Base-by-base conservation (phyloP, 1,284 basidiomycete species). In the Polyporus tsugae region DNA sequence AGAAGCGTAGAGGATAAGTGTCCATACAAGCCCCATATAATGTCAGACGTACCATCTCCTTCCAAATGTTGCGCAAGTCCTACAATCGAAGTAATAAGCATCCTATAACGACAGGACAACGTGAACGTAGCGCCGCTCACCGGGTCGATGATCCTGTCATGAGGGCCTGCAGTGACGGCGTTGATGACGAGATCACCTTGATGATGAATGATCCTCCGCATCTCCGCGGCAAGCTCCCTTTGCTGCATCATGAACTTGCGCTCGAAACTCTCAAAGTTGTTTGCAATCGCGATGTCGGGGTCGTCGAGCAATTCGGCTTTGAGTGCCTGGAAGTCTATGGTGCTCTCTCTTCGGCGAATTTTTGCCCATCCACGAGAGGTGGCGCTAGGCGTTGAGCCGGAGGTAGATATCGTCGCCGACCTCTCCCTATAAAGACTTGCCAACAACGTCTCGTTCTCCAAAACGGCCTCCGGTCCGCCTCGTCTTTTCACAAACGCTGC, bases 161-260 rank as follows among this genome's bases (percentile, higher is more conserved):
- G 80, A 2, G 79, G 78, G 5, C 80, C 79, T 15, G 71, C 68
- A 0, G 73, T 78, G n/a, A 81, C 65, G 4, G 76, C 75, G 33
- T 70, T 70, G 59, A 80, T 77, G 6, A 81, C 69, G 3, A 77
- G 72, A 36, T 78, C 74, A 17, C 72, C 74, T 60, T 76, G 77
- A 2, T 75, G 72, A 25, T 70, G 68, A 4, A 78, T 72, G 6
- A 75, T 72, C 19, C 67, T 38, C 10, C 73, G 69, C 19, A 80
- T 67, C 53, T 76, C 77, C 4, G 75, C 73, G 6, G 73, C 62
- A 4, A 81, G 75, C 68, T 78, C 75, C 29, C 72, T 65, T 58
- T 75, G 75, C 49, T 81, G 80, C 60, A 80, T 70, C 41, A 74
- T 75, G 55, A 82, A 80, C 66, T 82, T 81, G 33, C 78, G 70